Evolutionary conservation across 345 rosid genomes (phyloP), one percentile per base, ranked within the genome.

Genomic region (Salix arbutifolia): DNA sequence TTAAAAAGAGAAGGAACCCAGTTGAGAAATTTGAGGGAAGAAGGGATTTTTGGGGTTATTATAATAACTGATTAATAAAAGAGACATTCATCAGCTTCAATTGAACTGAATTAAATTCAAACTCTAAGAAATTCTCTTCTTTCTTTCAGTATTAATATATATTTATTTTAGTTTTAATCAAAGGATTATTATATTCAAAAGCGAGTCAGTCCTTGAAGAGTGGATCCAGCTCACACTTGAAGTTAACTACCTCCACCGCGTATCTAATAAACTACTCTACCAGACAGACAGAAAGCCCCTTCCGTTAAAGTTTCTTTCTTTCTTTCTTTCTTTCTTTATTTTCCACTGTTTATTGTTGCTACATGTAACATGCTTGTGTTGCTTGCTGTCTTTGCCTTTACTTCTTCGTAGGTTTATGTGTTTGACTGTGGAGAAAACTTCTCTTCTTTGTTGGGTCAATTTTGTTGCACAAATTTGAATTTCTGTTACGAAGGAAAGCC

Each of bases 211-310:
- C 84, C 85, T 83, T 46, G 82, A 81, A 81, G 91, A 78, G 92
- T 88, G 95, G 92, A 89, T 92, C 92, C 95, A 90, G 91, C 93
- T 88, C 95, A 26, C 73, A 66, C 82, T 70, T 84, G 81, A 76
- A 80, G 81, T 81, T 85, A 83, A 81, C 84, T 80, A 78, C 80
- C 87, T 85, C 81, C 83, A 85, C 78, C 76, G 48, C 84, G 79
- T 79, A 37, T 77, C 80, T 28, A 71, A 73, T 40, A 71, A 73
- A 73, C 85, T 72, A 77, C 81, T 73, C 53, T 79, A n/a, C 33
- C 78, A 35, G 62, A 53, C 21, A 19, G 8, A 33, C 74, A 35
- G 62, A 56, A 56, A 56, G 9, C 64, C 56, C 56, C 40, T 23
- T 33, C 74, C 73, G 53, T 71, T 77, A 46, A 79, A 62, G 8